These are phyloP conservation scores for Pythium aristosporum DNA, from an alignment of 352 stramenopile genomes.

Conservation along the genomic window DNA sequence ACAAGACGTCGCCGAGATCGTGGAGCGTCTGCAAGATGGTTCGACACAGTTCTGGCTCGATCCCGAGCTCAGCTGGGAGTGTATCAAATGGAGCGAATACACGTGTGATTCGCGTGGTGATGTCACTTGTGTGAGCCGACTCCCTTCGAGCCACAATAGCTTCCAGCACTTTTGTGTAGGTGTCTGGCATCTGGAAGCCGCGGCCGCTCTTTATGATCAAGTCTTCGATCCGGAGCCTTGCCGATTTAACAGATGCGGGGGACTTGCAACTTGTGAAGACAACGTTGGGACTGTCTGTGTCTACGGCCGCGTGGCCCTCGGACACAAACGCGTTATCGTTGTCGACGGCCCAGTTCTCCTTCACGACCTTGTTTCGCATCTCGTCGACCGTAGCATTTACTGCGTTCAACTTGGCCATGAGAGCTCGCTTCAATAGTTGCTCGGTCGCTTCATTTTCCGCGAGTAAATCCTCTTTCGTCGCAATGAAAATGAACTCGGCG, in stretches of 20 bases:
- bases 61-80: neutral
- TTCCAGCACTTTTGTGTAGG: slow-evolving; percentile 5
- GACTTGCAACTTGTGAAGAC: slow-evolving; percentile 6
- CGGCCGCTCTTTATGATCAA: slow-evolving; percentile 8
- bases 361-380: neutral
- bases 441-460: neutral
- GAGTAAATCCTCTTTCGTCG: slow-evolving; percentile 15
- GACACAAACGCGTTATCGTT: too few species aligned
- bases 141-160: neutral
- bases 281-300: neutral
- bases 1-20: slow-evolving; percentile 23
- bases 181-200: slow-evolving; percentile 15
- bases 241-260: neutral
- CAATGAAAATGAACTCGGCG: slow-evolving; percentile 20
- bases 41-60: neutral
- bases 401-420: neutral
- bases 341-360: too few species aligned
- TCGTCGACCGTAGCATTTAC: neutral
- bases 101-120: neutral
- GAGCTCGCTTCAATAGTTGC: neutral
- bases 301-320: neutral
- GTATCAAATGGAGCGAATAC: neutral
- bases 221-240: neutral
- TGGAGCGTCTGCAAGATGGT: slow-evolving; percentile 16
- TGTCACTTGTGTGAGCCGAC: neutral